Base-by-base conservation (phyloP, 192 early-diverging fungal species). In the Coemansia sp. region DNA sequence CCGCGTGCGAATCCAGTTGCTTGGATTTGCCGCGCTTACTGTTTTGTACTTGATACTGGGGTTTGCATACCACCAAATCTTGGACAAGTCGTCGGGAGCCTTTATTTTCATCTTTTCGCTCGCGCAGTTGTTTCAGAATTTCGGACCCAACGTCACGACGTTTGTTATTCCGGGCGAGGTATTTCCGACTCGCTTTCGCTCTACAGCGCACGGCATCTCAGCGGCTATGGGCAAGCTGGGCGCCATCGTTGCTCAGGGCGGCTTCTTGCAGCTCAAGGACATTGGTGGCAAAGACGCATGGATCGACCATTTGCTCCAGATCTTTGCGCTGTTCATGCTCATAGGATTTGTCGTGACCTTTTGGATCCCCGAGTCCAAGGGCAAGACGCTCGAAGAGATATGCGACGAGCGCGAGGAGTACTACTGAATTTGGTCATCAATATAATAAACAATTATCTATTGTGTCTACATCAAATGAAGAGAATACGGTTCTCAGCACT, bases 61-160 rank as follows among this genome's bases (percentile, higher is more conserved):
- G 6, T 91, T 92, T 62, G 89, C 62, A 15, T 91, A 93, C 68
- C 62, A 89, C 45, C 61, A 76, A 41, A 90, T 93, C 45, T 59
- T 85, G 31, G 74, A 68, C 60, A 73, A 60, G 43, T 90, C 89
- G 0, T 35, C 60, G 0, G 85, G 71, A 6, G 83, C 86, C 7
- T 92, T 89, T 64, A 86, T 89, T 19, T 81, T 90, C n/a, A 59
- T 92, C 22, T 92, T 86, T 68, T 76, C 85, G 0, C 46, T 85
- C 10, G 86, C 89, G 0, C 87, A 90, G 62, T 73, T 94, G 65
- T 93, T 96, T 83, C 92, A 92, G 85, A 94, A 98, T 83, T 98
- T 94, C 84, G 96, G 96, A 25, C 96, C 96, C 60, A 98, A 98
- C 80, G 67, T 88, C 10, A 98, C 95, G 4, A 92, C 92, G 0